phyloP scores from a whole-genome alignment of 2,329 filamentous ascomycete species.

The Huntiella savannae region DNA sequence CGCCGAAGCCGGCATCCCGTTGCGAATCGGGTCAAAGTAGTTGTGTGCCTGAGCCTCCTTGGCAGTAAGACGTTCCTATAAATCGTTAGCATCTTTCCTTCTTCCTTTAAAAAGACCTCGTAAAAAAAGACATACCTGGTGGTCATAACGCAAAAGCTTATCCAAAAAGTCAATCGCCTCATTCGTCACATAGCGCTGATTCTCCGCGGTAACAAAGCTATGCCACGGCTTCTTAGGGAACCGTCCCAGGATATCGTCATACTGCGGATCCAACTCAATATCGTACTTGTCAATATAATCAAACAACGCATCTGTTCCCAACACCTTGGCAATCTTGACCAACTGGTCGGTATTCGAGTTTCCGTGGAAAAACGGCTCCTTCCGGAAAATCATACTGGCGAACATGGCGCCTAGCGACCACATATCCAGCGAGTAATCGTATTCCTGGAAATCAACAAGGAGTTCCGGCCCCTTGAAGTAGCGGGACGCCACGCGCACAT shows the following conservation, averaged over 20 bases:
- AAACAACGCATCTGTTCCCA: slow-evolving; percentile 91
- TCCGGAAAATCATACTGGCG: slow-evolving; percentile 98
- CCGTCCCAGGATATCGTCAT: slow-evolving; percentile 88
- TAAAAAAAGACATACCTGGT: slow-evolving; percentile 51
- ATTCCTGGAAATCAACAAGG: slow-evolving; percentile 95
- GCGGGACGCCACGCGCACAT: slow-evolving; percentile 86
- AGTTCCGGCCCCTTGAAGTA: slow-evolving; percentile 98
- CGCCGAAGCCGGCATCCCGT: slow-evolving; percentile 8
- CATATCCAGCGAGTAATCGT: slow-evolving; percentile 98
- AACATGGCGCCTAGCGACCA: slow-evolving; percentile 99
- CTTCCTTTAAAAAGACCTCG: not conserved
- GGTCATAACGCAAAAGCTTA: slow-evolving; percentile 89
- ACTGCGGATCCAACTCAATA: slow-evolving; percentile 92
- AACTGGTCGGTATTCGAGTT: slow-evolving; percentile 97
- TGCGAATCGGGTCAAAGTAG: slow-evolving; percentile 81
- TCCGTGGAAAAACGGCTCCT: slow-evolving; percentile 97
- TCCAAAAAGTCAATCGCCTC: slow-evolving; percentile 97
- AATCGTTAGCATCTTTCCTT: not conserved
- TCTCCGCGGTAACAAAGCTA: slow-evolving; percentile 89
- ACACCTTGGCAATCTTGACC: slow-evolving; percentile 96
- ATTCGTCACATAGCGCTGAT: slow-evolving; percentile 89
- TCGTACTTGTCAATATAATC: slow-evolving; percentile 99
- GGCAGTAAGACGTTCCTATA: slow-evolving; percentile 81
- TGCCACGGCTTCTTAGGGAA: slow-evolving; percentile 98
- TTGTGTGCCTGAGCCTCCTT: slow-evolving; percentile 92